Base-by-base conservation (phyloP, 2,329 filamentous ascomycete genomes). In the Neofusicoccum sp. region DNA sequence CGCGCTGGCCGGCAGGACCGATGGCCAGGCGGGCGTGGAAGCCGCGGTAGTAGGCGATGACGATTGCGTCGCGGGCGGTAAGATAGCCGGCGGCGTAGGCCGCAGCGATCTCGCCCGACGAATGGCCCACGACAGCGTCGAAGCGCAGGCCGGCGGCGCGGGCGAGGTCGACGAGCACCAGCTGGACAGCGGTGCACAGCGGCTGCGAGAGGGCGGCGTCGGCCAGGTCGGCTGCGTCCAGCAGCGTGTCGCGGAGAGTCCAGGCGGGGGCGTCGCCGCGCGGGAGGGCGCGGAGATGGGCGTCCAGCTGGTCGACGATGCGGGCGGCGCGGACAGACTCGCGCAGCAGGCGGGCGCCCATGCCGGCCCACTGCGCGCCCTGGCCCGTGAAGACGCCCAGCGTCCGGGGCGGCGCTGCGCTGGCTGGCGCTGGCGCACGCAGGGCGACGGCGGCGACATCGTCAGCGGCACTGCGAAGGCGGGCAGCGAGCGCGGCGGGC, bases 301-400 rank as follows among this genome's bases (percentile, higher is more conserved):
- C 12, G 6, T 9, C 41, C 3, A 65, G 64, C 4, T 64, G 43
- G 2, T 41, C 3, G 61, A 26, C 1, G 31, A 63, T 3, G 6
- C 6, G 43, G 47, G 69, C 71, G 9, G 65, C 62, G 6, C 57
- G 56, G 3, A 60, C 63, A n/a, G 67, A 58, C 1, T 60, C 31
- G 30, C 20, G 20, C 20, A 77, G 40, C 1, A 80, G 67, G 33
- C 77, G 71, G 4, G 63, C 61, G 3, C 76, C 77, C 76, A 79
- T 79, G 0, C 67, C 69, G 1, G 61, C 61, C 73, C 74, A 79
- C 40, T 78, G 76, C 1, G 75, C 76, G 24, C 78, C 78, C 60
- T 79, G 78, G 3, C 78, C 78, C 0, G 76, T 78, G 61, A 79
- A 79, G 4, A 78, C 61, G 6, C 75, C 76, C 4, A 66, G 66